Evolutionary conservation across 106 monocot species (phyloP).

Genomic region (Dendrobium nobile): DNA sequence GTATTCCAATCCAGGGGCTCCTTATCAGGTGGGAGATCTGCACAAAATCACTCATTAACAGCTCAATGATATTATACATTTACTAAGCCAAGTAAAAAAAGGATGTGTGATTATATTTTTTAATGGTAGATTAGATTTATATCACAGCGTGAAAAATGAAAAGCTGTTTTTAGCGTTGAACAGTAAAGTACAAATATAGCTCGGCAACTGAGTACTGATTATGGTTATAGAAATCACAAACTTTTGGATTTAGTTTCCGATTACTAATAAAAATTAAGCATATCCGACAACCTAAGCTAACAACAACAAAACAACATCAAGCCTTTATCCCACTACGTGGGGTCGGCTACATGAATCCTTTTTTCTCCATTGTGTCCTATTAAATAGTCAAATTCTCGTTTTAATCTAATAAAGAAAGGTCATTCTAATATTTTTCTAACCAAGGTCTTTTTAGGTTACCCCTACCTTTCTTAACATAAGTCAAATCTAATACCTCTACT

Average conservation of each 20-base stretch:
- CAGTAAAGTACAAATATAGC: neutral
- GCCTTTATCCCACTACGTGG: no score
- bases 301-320: no score
- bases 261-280: neutral
- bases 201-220: neutral
- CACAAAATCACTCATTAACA: neutral
- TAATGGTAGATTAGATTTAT: neutral
- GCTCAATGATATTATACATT: neutral
- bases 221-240: neutral
- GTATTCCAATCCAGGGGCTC: slow-evolving; percentile 67
- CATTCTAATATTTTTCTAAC: no score
- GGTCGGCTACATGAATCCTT: no score
- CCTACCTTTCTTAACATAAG: no score
- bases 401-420: no score
- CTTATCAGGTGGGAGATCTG: slow-evolving; percentile 68
- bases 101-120: neutral
- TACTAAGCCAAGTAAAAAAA: neutral
- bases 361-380: no score
- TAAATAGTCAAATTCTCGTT: no score
- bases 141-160: neutral
- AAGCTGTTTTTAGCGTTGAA: neutral
- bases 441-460: no score
- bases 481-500: no score
- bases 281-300: no score
- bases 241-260: neutral